Percentiles rank a stretch among this genome's conserved stretches.
Evolutionary conservation across 2,329 filamentous ascomycete species (phyloP).

Genomic region (Falciphora oryzae): DNA sequence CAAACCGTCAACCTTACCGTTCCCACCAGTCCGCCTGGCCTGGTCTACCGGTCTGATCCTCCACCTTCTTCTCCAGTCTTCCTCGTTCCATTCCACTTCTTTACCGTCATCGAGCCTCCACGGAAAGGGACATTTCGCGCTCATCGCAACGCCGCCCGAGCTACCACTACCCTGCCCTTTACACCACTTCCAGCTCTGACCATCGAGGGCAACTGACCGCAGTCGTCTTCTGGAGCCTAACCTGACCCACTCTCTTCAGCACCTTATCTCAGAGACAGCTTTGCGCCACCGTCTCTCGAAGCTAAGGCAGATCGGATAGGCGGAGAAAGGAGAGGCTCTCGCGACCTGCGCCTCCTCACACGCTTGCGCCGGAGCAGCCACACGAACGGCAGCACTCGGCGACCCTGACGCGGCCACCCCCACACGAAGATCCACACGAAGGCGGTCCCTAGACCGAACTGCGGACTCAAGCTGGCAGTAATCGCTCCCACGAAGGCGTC

Average conservation of each 20-base stretch:
- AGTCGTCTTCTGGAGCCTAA: no score
- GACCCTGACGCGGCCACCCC: not conserved
- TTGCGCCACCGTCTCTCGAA: no score
- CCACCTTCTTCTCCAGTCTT: not conserved
- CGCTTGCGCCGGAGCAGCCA: not conserved
- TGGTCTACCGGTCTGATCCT: not conserved
- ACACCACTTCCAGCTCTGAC: not conserved
- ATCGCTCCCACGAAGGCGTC: conserved; percentile 55
- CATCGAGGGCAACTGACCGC: not conserved
- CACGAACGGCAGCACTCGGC: not conserved
- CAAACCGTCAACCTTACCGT: not conserved
- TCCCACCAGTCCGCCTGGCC: not conserved
- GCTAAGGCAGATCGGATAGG: not conserved
- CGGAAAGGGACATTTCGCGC: not conserved
- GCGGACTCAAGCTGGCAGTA: conserved; percentile 54
- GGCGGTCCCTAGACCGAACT: conserved; percentile 27
- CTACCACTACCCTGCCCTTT: not conserved
- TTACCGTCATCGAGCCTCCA: not conserved
- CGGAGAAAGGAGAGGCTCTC: not conserved
- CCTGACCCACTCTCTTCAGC: no score
- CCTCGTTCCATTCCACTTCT: not conserved
- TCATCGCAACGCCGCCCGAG: not conserved
- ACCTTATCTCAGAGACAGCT: no score
- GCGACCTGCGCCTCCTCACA: not conserved
- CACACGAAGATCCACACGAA: conserved; percentile 8